A percentile compares a stretch with the other conserved stretches of the same genome.
Evolutionary conservation across 257 asterid genomes (phyloP).

Genomic region (Avicennia marina): DNA sequence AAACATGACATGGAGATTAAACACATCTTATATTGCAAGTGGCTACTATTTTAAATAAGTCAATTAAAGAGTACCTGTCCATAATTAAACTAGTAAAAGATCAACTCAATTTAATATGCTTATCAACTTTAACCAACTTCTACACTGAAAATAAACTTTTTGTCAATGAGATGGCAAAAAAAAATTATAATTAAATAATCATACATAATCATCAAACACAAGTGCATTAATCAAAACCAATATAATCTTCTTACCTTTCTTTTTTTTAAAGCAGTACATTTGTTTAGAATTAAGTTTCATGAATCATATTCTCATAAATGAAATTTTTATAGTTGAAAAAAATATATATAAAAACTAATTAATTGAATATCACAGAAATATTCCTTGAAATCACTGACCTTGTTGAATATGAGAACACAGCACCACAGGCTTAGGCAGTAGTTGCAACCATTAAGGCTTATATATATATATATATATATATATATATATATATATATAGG

Average conservation of each 20-base stretch:
- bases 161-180: too few species aligned
- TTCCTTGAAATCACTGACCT: conserved; percentile 24
- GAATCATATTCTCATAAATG: too few species aligned
- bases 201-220: too few species aligned
- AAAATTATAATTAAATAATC: too few species aligned
- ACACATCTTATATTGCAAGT: not conserved
- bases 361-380: not conserved
- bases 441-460: not conserved
- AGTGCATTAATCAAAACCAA: too few species aligned
- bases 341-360: too few species aligned
- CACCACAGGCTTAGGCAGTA: conserved; percentile 19
- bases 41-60: not conserved
- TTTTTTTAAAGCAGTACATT: too few species aligned
- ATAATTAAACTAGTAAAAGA: not conserved
- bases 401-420: conserved; percentile 5
- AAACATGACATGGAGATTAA: conserved; percentile 9
- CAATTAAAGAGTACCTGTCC: not conserved
- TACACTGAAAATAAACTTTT: not conserved
- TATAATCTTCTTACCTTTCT: too few species aligned
- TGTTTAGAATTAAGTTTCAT: too few species aligned
- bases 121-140: not conserved
- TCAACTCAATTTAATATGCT: not conserved
- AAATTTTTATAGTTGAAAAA: too few species aligned
- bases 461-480: not conserved
- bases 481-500: too few species aligned